These are phyloP conservation scores for Fusarium pseudonygamai DNA, from an alignment of 2,329 filamentous ascomycete genomes.

Conservation along the genomic window DNA sequence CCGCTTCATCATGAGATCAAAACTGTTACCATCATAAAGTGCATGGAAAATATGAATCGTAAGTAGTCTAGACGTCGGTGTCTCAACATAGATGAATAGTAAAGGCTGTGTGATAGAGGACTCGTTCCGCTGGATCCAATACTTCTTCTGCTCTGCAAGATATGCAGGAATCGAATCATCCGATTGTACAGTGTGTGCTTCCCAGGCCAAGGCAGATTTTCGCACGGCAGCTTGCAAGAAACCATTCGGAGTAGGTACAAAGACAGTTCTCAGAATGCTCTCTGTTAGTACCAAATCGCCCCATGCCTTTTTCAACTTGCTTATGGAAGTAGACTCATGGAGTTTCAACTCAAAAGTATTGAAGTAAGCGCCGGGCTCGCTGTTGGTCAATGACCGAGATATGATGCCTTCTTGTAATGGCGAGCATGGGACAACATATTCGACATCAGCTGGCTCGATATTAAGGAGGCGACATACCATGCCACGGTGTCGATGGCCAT, in stretches of 20 bases:
- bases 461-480: slow-evolving; percentile 62
- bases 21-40: slow-evolving; percentile 85
- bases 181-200: slow-evolving; percentile 43
- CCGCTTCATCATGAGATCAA: slow-evolving; percentile 71
- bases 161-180: slow-evolving; percentile 46
- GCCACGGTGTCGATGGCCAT: slow-evolving; percentile 68
- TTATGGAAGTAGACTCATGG: slow-evolving; percentile 52
- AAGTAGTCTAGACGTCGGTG: slow-evolving; percentile 58
- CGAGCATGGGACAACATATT: slow-evolving; percentile 83
- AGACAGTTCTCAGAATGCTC: slow-evolving; percentile 76
- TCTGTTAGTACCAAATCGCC: slow-evolving; percentile 58
- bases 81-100: slow-evolving; percentile 51
- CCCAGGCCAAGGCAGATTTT: slow-evolving; percentile 55
- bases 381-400: slow-evolving; percentile 69
- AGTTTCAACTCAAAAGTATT: slow-evolving; percentile 76
- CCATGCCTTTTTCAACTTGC: slow-evolving; percentile 67
- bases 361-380: slow-evolving; percentile 73
- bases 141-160: slow-evolving; percentile 49
- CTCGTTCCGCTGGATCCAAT: slow-evolving; percentile 66
- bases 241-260: slow-evolving; percentile 78
- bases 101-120: slow-evolving; percentile 27
- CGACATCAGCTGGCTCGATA: slow-evolving; percentile 64
- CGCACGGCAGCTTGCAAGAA: slow-evolving; percentile 77
- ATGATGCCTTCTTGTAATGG: slow-evolving; percentile 89
- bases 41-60: slow-evolving; percentile 82